Conservation (phyloP, 495 filamentous ascomycete species). For the Antarctomyces pellizariae region DNA sequence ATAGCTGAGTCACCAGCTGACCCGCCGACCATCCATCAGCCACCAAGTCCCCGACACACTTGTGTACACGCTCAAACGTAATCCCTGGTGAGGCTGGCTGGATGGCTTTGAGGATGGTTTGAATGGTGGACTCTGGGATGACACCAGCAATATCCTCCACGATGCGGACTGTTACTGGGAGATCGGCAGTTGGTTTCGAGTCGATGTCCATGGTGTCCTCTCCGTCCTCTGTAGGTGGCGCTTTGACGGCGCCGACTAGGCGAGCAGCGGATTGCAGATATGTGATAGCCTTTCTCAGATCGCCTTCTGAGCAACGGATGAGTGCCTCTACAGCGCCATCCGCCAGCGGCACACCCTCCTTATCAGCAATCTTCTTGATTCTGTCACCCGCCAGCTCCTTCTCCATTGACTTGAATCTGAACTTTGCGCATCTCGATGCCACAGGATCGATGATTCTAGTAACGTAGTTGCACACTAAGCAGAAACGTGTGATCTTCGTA, state of each 20-base stretch:
- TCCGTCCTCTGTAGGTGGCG: conserved; percentile 20
- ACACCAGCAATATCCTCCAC: conserved; percentile 95
- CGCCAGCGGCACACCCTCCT: conserved; percentile 51
- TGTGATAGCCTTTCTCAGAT: conserved; percentile 87
- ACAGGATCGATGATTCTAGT: conserved; percentile 94
- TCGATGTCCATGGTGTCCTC: conserved; percentile 33
- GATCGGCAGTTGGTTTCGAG: conserved; percentile 21
- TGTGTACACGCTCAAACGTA: conserved; percentile 49
- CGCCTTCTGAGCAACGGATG: conserved; percentile 73
- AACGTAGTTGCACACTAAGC: conserved; percentile 95
- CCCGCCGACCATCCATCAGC: conserved; percentile 97
- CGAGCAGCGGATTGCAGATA: conserved; percentile 81
- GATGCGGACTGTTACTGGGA: conserved; percentile 43
- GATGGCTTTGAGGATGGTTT: conserved; percentile 49
- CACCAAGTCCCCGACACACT: conserved; percentile 66
- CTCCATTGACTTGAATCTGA: conserved; percentile 91
- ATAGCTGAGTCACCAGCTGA: conserved; percentile 71
- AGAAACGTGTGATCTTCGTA: conserved; percentile 87
- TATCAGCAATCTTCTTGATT: conserved; percentile 54
- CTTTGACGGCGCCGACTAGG: conserved; percentile 36
- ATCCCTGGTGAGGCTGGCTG: conserved; percentile 40
- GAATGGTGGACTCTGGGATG: conserved; percentile 52
- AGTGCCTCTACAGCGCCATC: conserved; percentile 61
- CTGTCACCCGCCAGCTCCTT: conserved; percentile 51
- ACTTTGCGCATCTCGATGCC: conserved; percentile 83